Evolutionary conservation across 352 stramenopile species (phyloP).

Genomic region (Ophiocytium majus): DNA sequence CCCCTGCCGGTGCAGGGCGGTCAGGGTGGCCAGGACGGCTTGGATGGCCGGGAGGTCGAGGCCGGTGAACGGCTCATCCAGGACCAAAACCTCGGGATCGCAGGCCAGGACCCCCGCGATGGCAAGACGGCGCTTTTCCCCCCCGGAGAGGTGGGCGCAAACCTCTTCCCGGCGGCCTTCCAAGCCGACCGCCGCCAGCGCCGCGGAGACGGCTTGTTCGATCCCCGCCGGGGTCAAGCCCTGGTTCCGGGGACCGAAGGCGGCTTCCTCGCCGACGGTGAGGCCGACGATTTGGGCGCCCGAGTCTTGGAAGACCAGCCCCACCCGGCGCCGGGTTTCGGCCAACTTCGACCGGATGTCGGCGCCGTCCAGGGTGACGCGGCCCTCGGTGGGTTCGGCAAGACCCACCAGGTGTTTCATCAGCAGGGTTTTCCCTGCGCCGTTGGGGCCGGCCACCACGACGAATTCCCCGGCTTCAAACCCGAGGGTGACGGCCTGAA

Average conservation of each 20-base stretch:
- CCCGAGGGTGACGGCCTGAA: neutral
- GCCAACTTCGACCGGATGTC: neutral
- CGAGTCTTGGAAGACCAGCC: neutral
- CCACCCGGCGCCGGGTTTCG: neutral
- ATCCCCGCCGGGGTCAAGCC: neutral
- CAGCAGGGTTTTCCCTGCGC: neutral
- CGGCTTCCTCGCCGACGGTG: neutral
- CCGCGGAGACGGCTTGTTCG: neutral
- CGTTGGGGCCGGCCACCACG: neutral
- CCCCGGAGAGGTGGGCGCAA: neutral
- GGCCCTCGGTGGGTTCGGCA: neutral
- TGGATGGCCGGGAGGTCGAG: neutral
- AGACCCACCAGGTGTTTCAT: neutral
- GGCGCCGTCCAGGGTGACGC: neutral
- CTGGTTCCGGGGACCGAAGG: neutral
- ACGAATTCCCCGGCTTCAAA: neutral
- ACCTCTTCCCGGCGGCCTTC: neutral
- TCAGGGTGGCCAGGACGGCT: neutral
- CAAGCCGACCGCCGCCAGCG: neutral
- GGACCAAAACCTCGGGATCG: neutral
- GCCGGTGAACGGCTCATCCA: conserved; percentile 7
- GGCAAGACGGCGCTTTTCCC: neutral
- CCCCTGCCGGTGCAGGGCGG: neutral
- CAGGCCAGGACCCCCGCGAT: neutral
- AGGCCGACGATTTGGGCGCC: neutral